Evolutionary conservation across 768 basidiomycete species (phyloP).

Genomic region (Termitomyces eurrhizus): DNA sequence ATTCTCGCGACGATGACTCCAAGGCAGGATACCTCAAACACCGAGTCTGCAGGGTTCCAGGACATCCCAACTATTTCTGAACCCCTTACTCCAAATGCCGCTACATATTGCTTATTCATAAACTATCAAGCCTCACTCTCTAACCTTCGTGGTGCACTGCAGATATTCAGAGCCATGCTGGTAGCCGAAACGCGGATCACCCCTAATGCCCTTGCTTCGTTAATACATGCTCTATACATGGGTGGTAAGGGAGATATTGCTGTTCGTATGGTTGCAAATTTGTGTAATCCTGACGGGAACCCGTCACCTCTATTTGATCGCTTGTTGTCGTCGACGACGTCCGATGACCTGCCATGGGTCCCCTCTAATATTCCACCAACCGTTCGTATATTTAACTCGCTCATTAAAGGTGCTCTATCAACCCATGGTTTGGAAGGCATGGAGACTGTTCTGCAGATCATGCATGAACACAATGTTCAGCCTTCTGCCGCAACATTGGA

Average conservation of each 20-base stretch:
- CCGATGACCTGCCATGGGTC: constrained; percentile 25
- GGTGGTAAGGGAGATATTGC: constrained; percentile 46
- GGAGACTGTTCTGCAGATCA: constrained; percentile 45
- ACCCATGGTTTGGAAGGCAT: constrained; percentile 47
- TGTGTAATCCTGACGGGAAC: constrained; percentile 33
- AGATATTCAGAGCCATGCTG: constrained; percentile 46
- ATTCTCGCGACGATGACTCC: constrained; percentile 18
- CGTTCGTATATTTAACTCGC: constrained; percentile 55
- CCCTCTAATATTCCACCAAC: constrained; percentile 31
- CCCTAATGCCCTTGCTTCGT: constrained; percentile 42
- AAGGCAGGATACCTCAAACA: background rate
- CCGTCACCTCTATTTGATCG: constrained; percentile 25
- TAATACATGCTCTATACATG: constrained; percentile 54
- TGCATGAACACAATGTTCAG: constrained; percentile 46
- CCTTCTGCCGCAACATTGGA: constrained; percentile 54
- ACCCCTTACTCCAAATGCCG: constrained; percentile 43
- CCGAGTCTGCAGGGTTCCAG: constrained; percentile 1
- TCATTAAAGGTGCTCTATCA: constrained; percentile 47
- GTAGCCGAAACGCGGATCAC: constrained; percentile 40
- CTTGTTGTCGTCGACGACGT: constrained; percentile 16
- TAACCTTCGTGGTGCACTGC: constrained; percentile 41
- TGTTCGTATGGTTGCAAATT: constrained; percentile 43
- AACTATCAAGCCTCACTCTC: constrained; percentile 43
- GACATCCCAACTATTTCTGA: constrained; percentile 7
- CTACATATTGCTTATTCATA: constrained; percentile 63